These are phyloP conservation scores for Recurvomyces mirabilis DNA, from an alignment of 495 filamentous ascomycete genomes.

Conservation along the genomic window DNA sequence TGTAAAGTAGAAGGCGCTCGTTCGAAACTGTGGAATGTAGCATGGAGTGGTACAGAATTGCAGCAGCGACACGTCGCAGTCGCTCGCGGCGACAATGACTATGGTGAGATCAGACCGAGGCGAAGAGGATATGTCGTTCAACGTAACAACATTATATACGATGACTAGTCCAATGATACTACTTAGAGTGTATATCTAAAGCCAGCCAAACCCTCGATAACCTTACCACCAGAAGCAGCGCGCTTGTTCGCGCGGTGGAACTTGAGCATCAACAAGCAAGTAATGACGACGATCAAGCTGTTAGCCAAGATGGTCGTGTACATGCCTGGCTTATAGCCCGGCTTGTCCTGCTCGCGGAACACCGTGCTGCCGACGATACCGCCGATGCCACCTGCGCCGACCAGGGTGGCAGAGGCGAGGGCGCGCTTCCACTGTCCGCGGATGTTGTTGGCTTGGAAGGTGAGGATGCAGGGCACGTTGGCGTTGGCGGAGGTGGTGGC, in stretches of 20 bases:
- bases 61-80: no score
- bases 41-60: no score
- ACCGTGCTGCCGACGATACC: conserved; percentile 48
- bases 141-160: no score
- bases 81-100: no score
- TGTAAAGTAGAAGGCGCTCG: no score
- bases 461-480: conserved; percentile 47
- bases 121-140: no score
- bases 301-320: conserved; percentile 37
- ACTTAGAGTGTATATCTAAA: conserved; percentile 25
- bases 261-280: conserved; percentile 14
- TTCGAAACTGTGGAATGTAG: no score
- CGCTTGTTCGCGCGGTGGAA: conserved; percentile 18
- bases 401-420: conserved; percentile 45
- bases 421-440: conserved; percentile 58
- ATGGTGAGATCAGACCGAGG: no score
- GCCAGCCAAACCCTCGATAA: conserved; percentile 20
- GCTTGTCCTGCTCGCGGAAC: conserved; percentile 48
- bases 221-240: conserved; percentile 15
- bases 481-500: conserved; percentile 48
- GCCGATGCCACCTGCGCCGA: conserved; percentile 46
- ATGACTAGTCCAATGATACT: no score
- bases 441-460: conserved; percentile 30
- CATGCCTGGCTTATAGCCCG: conserved; percentile 46
- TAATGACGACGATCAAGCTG: conserved; percentile 35